Conservation (phyloP, 345 rosid genomes). For the Hypericum perforatum region DNA sequence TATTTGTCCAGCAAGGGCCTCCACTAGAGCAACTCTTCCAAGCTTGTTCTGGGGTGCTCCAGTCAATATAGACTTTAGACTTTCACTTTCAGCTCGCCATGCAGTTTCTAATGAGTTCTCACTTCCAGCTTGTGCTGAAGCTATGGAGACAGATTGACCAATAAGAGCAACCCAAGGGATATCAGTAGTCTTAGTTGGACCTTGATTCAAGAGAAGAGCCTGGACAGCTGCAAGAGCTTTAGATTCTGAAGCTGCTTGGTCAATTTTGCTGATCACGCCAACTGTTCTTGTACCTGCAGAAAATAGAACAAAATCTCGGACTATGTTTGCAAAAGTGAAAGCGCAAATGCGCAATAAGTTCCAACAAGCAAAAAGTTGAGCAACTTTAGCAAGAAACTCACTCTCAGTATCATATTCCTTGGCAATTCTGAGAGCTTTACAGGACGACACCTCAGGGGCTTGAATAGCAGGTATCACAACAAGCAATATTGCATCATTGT, state of each 20-base stretch:
- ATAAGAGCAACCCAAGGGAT: conserved; percentile 98
- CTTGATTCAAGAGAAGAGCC: conserved; percentile 83
- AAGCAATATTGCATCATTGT: conserved; percentile 81
- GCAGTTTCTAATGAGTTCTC: conserved; percentile 96
- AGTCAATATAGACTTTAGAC: conserved; percentile 63
- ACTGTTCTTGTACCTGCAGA: conserved; percentile 85
- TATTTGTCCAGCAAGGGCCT: conserved; percentile 82
- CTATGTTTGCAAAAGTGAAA: conserved; percentile 4
- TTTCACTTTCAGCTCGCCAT: conserved; percentile 94
- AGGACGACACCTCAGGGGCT: conserved; percentile 84
- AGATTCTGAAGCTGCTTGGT: conserved; percentile 78
- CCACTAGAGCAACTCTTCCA: conserved; percentile 89
- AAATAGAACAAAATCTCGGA: too few species aligned
- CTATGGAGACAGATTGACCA: conserved; percentile 91
- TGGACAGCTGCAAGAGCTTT: conserved; percentile 97
- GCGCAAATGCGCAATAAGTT: background rate
- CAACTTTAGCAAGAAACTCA: conserved; percentile 22
- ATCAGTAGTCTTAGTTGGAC: conserved; percentile 86
- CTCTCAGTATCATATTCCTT: conserved; percentile 92
- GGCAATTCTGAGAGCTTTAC: conserved; percentile 76
- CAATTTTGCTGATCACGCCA: conserved; percentile 86
- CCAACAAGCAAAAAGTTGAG: conserved; percentile 3
- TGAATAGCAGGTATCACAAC: conserved; percentile 85
- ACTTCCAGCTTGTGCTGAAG: conserved; percentile 68
- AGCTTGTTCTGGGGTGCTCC: conserved; percentile 92